Base-by-base conservation (phyloP, 768 basidiomycete species). In the Cystofilobasidium bisporidii region DNA sequence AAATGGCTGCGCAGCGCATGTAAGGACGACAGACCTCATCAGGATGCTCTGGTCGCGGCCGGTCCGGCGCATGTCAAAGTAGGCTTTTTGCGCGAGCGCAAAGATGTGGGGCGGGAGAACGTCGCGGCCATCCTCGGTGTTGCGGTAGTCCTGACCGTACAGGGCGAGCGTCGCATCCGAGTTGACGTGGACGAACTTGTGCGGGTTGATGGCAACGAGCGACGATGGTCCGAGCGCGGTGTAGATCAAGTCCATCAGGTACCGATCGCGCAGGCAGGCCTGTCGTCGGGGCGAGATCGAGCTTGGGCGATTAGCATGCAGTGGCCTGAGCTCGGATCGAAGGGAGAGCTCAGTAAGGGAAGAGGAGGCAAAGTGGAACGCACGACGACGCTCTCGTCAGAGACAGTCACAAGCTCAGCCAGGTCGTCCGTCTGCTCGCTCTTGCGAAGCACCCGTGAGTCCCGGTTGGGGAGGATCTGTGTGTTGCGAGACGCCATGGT, bases 31-130 rank as follows among this genome's bases (percentile, higher is more conserved):
- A 24, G 41, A 93, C 93, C 81, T 89, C 71, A 97, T 82, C 30
- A 97, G 76, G 24, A 99, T 82, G 58, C 86, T 83, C 78, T 97
- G 94, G 77, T 99, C 94, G 80, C 94, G 90, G 0, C 85, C 83
- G 0, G 94, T 99, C 72, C 94, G 81, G 60, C 86, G 82, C 92
- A 97, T 94, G 77, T 97, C 91, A 76, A 92, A 97, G 78, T 93
- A 97, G 6, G 90, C 86, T 78, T 89, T 87, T 72, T 91, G 87
- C 8, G 90, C 89, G 57, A 91, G 81, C 73, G 92, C 87, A 76
- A 96, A 98, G 50, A 98, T 85, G 74, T 99, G 94, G 1, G 94
- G 94, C 0, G 76, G 75, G 28, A 40, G 86, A 83, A 2, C 86
- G 80, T 77, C 76, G 61, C 81, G 80, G 76, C 83, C 86, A 72